Evolutionary conservation across 2,329 filamentous ascomycete genomes (phyloP), one percentile per base, ranked within the genome.

Genomic region (Leptographium galeiforme): DNA sequence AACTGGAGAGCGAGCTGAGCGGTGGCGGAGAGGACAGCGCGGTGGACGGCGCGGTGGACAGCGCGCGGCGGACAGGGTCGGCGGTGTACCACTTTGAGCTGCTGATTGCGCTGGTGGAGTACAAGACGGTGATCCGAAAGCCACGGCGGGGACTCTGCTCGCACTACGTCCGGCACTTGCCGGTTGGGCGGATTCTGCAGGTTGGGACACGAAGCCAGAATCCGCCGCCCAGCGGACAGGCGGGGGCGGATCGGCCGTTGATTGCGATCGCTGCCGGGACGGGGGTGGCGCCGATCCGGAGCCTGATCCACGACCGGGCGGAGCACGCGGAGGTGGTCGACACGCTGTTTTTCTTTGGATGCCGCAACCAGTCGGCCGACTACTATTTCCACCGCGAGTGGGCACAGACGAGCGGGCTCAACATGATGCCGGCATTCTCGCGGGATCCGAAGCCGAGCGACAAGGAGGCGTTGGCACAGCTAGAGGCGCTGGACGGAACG

Each of bases 81-180:
- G 19, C 33, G 1, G 5, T 51, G 0, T 71, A 94, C 30, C 30
- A 30, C 2, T 19, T 52, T 25, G 84, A 95, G 53, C 73, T 96
- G 4, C 71, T 95, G 4, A 79, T 90, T 44, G 90, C 93, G 0
- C 84, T 97, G 53, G 90, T 98, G 56, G 89, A 91, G 64, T 97
- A 95, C 67, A 81, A 83, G 57, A 95, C 90, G 1, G 81, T 95
- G 33, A 85, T 95, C 56, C 87, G 87, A 62, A 85, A 86, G 57
- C 84, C 87, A 4, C 79, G 93, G 18, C 79, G 91, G 62, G 93
- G 93, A 1, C 83, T 98, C 48, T 96, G 90, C 67, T 95, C 93
- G 6, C 79, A 87, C 30, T 97, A 96, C 64, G 75, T 97, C 18
- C 77, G 84, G 19, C 73, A 75, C 6, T 74, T 97, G 0, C 66